Evolutionary conservation across 257 asterid genomes (phyloP).

Genomic region (Nicotiana sylvestris): DNA sequence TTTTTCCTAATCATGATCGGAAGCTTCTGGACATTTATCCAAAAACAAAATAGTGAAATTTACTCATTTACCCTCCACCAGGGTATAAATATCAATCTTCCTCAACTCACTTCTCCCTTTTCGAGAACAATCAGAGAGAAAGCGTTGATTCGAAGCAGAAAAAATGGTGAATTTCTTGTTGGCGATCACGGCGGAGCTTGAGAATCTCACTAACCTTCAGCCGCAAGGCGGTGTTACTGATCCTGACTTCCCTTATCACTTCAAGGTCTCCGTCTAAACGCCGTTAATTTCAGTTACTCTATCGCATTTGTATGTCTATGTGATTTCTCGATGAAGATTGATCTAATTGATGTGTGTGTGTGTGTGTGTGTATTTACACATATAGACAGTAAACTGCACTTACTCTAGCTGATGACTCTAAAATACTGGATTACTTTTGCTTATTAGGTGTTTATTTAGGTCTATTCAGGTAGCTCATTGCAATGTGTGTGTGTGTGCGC

Average conservation of each 20-base stretch:
- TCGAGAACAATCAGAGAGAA: not conserved
- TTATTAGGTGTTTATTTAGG: not conserved
- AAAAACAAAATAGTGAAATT: not conserved
- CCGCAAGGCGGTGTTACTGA: constrained; percentile 81
- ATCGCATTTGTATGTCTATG: not conserved
- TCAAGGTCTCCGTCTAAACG: constrained; percentile 41
- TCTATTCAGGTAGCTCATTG: too few relatives aligned
- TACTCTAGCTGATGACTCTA: not conserved
- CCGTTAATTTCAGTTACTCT: not conserved
- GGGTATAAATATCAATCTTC: not conserved
- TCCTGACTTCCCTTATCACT: constrained; percentile 57
- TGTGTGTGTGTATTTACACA: too few relatives aligned
- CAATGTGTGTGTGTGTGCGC: not conserved
- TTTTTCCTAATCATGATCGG: too few relatives aligned
- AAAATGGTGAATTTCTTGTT: constrained; percentile 67
- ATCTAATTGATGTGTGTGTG: not conserved
- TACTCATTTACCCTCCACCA: not conserved
- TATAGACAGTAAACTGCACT: too few relatives aligned
- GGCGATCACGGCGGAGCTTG: constrained; percentile 75
- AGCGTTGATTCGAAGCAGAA: constrained; percentile 17
- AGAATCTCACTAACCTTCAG: constrained; percentile 68
- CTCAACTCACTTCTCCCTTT: not conserved
- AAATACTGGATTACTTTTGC: not conserved
- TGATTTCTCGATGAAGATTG: not conserved
- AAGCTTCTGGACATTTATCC: not conserved